Base-by-base conservation (phyloP, 805 yeast genomes). In the Starmerella khaoyaiensis region DNA sequence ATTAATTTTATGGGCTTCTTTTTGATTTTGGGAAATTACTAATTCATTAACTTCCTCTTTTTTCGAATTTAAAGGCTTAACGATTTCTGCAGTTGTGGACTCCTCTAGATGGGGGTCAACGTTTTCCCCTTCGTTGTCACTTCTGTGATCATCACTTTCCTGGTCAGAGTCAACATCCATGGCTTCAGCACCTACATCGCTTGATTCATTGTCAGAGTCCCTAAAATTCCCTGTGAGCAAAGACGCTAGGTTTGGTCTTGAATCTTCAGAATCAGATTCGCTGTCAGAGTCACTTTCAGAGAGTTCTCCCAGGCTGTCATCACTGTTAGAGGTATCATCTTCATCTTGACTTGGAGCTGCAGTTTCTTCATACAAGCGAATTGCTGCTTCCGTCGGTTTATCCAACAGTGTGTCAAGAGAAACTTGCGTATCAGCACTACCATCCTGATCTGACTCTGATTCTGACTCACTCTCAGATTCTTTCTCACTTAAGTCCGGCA, bases 1-100 rank as follows among this genome's bases (percentile, higher is more conserved):
- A 0, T 90, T 83, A 6, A 84, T 52, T 7, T 44, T 43, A 32
- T 50, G 47, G 24, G 31, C 9, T 34, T 45, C 24, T 12, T 39
- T 25, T 31, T 38, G 7, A 6, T 26, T 41, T 11, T 21, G 42
- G 14, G 35, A 40, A 6, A 34, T 44, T 5, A 8, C 37, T 6
- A 7, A 5, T 10, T 35, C 37, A 9, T 26, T 37, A 10, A 28
- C 38, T 2, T 33, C 40, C 28, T 14, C 27, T 4, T 39, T 40
- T 17, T 31, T 18, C 5, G n/a, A n/a, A n/a, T n/a, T n/a, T n/a
- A n/a, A n/a, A n/a, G n/a, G n/a, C n/a, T n/a, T n/a, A n/a, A 12
- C n/a, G 5, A n/a, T n/a, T 5, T 28, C 31, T n/a, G 17, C 6
- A 14, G 36, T 14, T 31, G 38, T 30, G 14, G 20, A 11, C 20